Conservation (phyloP, 1,284 basidiomycete genomes). For the Melampsora americana region DNA sequence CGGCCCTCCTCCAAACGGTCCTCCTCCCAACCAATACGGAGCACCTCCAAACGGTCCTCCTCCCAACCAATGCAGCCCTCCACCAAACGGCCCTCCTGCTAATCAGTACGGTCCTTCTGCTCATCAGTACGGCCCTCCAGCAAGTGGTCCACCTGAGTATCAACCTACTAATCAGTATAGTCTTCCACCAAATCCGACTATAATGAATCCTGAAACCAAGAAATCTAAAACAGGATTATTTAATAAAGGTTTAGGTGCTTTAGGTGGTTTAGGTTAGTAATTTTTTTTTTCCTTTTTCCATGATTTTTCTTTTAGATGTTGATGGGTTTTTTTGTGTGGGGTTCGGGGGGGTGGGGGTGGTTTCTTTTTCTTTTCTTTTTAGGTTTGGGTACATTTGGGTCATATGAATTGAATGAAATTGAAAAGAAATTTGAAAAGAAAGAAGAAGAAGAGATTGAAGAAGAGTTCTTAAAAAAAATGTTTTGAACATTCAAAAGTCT, state of each 20-base stretch:
- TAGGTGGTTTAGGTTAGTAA: conserved; percentile 34
- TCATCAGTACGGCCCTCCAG: neutral
- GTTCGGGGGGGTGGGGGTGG: neutral
- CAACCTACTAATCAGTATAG: neutral
- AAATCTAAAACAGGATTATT: conserved; percentile 31
- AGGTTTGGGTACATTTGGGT: conserved; percentile 36
- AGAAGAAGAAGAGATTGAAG: conserved; percentile 32
- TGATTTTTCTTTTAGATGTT: neutral
- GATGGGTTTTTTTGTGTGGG: neutral
- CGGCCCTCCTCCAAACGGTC: neutral
- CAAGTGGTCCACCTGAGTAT: neutral
- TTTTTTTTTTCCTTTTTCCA: neutral
- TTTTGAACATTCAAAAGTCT: no score
- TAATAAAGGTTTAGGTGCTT: conserved; percentile 22
- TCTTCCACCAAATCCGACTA: neutral
- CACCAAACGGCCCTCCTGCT: neutral
- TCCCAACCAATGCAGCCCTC: neutral
- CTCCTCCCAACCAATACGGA: neutral
- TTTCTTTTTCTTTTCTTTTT: no score
- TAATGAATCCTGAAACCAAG: neutral
- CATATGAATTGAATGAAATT: conserved; percentile 32
- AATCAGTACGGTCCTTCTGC: neutral
- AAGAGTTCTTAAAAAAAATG: no score
- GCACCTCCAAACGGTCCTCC: neutral
- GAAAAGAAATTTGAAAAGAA: conserved; percentile 24